Percentiles rank a stretch among this genome's conserved stretches.
Conservation (phyloP, 2,329 filamentous ascomycete species). For the Penicillium decumbens region DNA sequence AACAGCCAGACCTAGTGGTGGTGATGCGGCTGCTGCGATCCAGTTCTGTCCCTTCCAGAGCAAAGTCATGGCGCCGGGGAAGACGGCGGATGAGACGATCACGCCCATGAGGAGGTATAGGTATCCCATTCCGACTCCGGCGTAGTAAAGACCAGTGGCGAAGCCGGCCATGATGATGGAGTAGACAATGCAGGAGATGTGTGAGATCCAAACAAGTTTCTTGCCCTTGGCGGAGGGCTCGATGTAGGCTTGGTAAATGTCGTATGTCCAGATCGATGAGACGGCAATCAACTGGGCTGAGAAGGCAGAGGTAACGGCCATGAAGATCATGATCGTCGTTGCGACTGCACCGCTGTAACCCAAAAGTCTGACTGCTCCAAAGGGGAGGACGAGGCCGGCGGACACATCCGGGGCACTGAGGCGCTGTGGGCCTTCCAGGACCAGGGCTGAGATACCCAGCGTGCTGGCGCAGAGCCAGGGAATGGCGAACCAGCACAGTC, state of each 20-base stretch:
- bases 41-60: constrained; percentile 77
- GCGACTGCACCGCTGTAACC: constrained; percentile 75
- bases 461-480: constrained; percentile 86
- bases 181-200: constrained; percentile 68
- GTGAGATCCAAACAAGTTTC: constrained; percentile 73
- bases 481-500: constrained; percentile 86
- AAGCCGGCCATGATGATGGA: constrained; percentile 73
- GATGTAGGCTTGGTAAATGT: constrained; percentile 83
- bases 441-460: constrained; percentile 76
- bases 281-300: constrained; percentile 82
- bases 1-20: constrained; percentile 63
- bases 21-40: constrained; percentile 65
- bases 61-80: constrained; percentile 75
- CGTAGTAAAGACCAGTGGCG: constrained; percentile 68
- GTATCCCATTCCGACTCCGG: constrained; percentile 80
- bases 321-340: constrained; percentile 76
- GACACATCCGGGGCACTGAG: constrained; percentile 71
- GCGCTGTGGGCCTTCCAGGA: constrained; percentile 70
- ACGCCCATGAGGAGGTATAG: constrained; percentile 88
- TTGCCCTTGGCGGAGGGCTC: constrained; percentile 71
- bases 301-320: constrained; percentile 82
- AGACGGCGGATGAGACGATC: constrained; percentile 78
- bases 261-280: constrained; percentile 82
- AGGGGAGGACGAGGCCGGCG: constrained; percentile 78
- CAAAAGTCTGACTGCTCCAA: constrained; percentile 76